Conservation (phyloP, 108 stramenopile genomes). For the Craspedostauros australis region DNA sequence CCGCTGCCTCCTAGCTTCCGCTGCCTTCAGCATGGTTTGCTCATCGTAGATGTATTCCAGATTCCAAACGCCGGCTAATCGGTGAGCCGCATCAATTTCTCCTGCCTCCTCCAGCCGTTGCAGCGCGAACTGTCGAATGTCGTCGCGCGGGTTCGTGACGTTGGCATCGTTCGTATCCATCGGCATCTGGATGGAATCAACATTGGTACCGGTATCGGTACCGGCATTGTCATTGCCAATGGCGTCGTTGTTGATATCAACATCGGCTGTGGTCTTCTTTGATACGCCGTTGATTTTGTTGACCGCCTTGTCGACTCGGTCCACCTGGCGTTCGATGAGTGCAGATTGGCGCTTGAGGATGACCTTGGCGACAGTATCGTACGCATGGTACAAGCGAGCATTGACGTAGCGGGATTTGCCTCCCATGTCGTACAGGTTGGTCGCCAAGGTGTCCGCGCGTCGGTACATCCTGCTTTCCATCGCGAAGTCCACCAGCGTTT, state of each 20-base stretch:
- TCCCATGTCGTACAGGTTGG: slow-evolving; percentile 45
- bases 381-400: slow-evolving; percentile 65
- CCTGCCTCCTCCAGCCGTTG: slow-evolving; percentile 38
- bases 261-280: not conserved
- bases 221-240: not conserved
- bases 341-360: slow-evolving; percentile 39
- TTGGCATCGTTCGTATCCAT: too few relatives aligned
- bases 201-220: not conserved
- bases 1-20: slow-evolving; percentile 27
- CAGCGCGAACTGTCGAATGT: slow-evolving; percentile 55
- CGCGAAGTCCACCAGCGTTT: slow-evolving; percentile 53
- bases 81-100: slow-evolving; percentile 32
- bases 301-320: slow-evolving; percentile 55
- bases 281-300: slow-evolving; percentile 21
- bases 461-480: slow-evolving; percentile 52
- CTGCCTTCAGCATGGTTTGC: slow-evolving; percentile 31
- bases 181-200: slow-evolving; percentile 2
- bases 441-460: slow-evolving; percentile 55
- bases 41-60: slow-evolving; percentile 54
- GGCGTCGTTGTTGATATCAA: not conserved
- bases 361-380: slow-evolving; percentile 63
- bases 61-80: slow-evolving; percentile 48
- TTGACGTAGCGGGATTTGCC: slow-evolving; percentile 58
- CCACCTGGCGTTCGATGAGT: slow-evolving; percentile 64
- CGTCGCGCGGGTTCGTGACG: slow-evolving; percentile 13